Base-by-base conservation (phyloP, 306 rosid species). In the Cicer arietinum region DNA sequence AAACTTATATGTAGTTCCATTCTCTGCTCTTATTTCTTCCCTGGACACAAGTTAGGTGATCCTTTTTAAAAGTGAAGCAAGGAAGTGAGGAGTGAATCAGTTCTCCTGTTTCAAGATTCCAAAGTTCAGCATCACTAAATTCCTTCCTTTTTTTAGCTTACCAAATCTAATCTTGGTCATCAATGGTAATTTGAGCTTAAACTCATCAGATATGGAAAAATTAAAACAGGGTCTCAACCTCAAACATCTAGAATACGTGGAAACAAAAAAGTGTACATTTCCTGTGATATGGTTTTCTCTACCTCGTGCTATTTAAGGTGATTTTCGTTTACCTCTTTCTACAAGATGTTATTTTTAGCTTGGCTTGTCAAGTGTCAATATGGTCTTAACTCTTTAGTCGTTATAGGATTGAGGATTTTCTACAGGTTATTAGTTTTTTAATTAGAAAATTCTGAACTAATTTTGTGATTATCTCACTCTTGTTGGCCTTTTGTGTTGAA, bases 151-250 rank as follows among this genome's bases (percentile, higher is more conserved):
- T 71, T 63, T 44, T 20, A 17, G 53, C 62, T 17, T 58, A 35
- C 65, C 65, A 39, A 53, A 62, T 54, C 9, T 18, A 30, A 13
- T 45, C 16, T 63, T 46, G 35, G 35, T 20, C 57, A 44, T 37
- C 53, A 44, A 73, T 79, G 59, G 45, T 72, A 11, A 51, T 43
- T 69, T 57, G 14, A 22, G 54, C 68, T 42, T 60, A 61, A 75
- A 61, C 53, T 41, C 18, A 17, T 62, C 14, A 25, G 48, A 60
- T 7, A 30, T 20, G 71, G 73, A 62, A 41, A 25, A 25, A 46
- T 62, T 43, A 4, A 71, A 71, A 22, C 60, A 43, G 10, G 71
- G 64, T 79, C 46, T 68, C 69, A 66, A 75, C 73, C 51, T 10
- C 61, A 54, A 69, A 37, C 48, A 70, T 56, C 60, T 37, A 75